Conservation (phyloP, 2,329 filamentous ascomycete species). For the Colletotrichum lindemuthianum region DNA sequence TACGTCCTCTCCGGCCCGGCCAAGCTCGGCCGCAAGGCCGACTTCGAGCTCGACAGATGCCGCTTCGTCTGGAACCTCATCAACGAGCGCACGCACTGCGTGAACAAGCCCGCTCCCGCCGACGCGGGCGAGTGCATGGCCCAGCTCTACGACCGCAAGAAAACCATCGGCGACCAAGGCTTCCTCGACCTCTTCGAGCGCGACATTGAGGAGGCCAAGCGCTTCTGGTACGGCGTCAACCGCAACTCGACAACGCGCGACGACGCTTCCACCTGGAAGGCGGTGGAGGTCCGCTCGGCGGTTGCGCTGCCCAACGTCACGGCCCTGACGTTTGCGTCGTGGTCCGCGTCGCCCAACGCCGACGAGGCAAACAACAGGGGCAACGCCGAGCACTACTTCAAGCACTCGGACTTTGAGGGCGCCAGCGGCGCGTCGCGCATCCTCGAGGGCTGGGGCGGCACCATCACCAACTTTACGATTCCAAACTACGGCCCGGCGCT, state of each 20-base stretch:
- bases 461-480: conserved; percentile 49
- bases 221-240: conserved; percentile 39
- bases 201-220: conserved; percentile 39
- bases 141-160: conserved; percentile 38
- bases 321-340: conserved; percentile 38
- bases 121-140: conserved; percentile 18
- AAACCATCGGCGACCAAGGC: conserved; percentile 37
- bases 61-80: conserved; percentile 27
- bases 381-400: conserved; percentile 44
- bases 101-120: not conserved
- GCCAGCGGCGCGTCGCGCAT: conserved; percentile 38
- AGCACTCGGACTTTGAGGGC: conserved; percentile 37
- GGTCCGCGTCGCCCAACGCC: conserved; percentile 40
- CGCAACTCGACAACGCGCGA: conserved; percentile 32
- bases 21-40: conserved; percentile 22
- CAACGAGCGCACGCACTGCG: conserved; percentile 3
- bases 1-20: conserved; percentile 33
- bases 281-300: conserved; percentile 38
- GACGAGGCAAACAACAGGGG: conserved; percentile 42
- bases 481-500: conserved; percentile 43
- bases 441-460: conserved; percentile 44
- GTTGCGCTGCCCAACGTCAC: conserved; percentile 42
- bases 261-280: conserved; percentile 37
- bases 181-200: conserved; percentile 39
- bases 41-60: conserved; percentile 33